Evolutionary conservation across 352 stramenopile genomes (phyloP).

Genomic region (Elongisporangium prolatum): DNA sequence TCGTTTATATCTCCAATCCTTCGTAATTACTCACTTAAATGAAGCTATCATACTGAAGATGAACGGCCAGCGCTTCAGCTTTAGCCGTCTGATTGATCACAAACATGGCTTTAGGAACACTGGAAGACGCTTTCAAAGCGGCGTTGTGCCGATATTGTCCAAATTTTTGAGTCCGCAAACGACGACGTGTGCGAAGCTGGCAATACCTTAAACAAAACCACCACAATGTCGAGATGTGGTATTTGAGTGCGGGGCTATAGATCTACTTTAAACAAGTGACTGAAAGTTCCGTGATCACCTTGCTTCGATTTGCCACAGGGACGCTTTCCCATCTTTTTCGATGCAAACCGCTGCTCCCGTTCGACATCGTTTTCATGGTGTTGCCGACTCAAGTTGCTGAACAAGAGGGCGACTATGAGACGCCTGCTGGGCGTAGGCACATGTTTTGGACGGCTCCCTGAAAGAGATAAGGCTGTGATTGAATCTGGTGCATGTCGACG

Average conservation of each 20-base stretch:
- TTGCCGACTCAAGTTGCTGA: conserved; percentile 96
- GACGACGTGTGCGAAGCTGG: conserved; percentile 97
- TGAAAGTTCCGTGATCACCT: conserved; percentile 93
- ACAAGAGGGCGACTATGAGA: conserved; percentile 98
- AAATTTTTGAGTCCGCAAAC: conserved; percentile 93
- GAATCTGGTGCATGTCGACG: conserved; percentile 94
- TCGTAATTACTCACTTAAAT: conserved; percentile 1
- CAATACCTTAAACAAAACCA: too few species aligned
- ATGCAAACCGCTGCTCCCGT: conserved; percentile 68
- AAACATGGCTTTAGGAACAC: conserved; percentile 98
- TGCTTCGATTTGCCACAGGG: conserved; percentile 99
- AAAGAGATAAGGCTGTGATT: conserved; percentile 99
- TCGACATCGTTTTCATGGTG: conserved; percentile 84
- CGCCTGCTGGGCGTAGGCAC: conserved; percentile 98
- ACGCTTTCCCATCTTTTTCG: conserved; percentile 99
- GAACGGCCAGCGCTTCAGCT: conserved; percentile 97
- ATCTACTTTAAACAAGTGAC: conserved; percentile 94
- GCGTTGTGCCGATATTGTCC: conserved; percentile 97
- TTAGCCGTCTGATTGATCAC: conserved; percentile 99
- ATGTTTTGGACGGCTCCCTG: conserved; percentile 97
- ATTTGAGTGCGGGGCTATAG: conserved; percentile 89
- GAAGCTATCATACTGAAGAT: conserved; percentile 64
- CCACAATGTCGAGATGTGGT: conserved; percentile 96
- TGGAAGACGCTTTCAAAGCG: conserved; percentile 96
- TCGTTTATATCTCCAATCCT: too few species aligned